phyloP scores from a whole-genome alignment of 768 basidiomycete species.

The Tylopilus plumbeoviolaceoides region DNA sequence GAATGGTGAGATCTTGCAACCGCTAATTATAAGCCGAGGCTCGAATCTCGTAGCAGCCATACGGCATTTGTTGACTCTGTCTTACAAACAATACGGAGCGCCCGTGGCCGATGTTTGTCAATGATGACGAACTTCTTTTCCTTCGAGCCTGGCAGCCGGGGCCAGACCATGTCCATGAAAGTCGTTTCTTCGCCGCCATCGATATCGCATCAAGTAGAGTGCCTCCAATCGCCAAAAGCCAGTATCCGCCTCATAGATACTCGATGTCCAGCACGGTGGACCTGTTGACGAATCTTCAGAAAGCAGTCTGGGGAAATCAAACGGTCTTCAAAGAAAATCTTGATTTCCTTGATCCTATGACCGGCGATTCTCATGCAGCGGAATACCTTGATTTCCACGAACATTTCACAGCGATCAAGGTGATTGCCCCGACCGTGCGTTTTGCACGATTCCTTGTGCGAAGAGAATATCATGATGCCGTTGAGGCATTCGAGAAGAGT shows the following conservation, averaged over 20 bases:
- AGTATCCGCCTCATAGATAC: neutral
- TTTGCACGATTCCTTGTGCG: neutral
- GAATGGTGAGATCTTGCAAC: too few relatives aligned
- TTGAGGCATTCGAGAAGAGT: slow-evolving; percentile 1
- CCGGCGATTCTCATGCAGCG: neutral
- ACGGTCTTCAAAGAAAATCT: neutral
- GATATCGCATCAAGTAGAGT: neutral
- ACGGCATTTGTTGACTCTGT: neutral
- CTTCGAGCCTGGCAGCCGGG: neutral
- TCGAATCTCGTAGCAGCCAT: too few relatives aligned
- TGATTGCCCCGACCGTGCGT: neutral
- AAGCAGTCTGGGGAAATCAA: slow-evolving; percentile 3
- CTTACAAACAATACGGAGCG: neutral
- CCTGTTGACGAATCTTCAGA: neutral
- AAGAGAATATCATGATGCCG: neutral
- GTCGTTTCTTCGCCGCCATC: neutral
- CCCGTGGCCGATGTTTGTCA: neutral
- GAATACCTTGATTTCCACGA: slow-evolving; percentile 5
- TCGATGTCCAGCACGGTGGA: neutral
- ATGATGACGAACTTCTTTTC: neutral
- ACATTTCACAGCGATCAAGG: neutral
- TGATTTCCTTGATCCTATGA: neutral
- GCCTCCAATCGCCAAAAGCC: neutral
- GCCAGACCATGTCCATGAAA: neutral
- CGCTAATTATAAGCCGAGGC: too few relatives aligned